A percentile compares a stretch with the other conserved stretches of the same genome.
Conservation (phyloP, 139 green algal genomes). For the Picochlorum sp. region DNA sequence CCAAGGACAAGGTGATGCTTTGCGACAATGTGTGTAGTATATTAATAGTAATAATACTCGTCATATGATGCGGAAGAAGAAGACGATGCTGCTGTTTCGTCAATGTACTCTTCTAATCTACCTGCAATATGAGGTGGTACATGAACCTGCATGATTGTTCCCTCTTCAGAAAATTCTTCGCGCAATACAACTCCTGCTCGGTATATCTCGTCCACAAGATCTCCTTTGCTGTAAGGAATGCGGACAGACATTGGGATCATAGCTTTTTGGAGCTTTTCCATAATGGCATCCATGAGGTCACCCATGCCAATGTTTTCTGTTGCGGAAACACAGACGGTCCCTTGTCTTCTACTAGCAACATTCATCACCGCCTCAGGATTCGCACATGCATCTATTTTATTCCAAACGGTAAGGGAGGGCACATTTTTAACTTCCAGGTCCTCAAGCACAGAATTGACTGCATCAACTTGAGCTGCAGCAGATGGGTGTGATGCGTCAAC, state of each 20-base stretch:
- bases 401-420: constrained; percentile 81
- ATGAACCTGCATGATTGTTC: constrained; percentile 23
- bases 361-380: constrained; percentile 47
- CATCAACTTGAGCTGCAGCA: constrained; percentile 57
- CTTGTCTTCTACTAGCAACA: constrained; percentile 20
- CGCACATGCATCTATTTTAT: constrained; percentile 74
- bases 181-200: constrained; percentile 21
- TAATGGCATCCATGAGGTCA: constrained; percentile 52
- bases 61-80: constrained; percentile 4
- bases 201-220: constrained; percentile 36
- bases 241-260: constrained; percentile 34
- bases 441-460: constrained; percentile 50
- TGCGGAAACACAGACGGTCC: constrained; percentile 51
- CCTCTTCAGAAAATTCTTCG: constrained; percentile 24
- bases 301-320: constrained; percentile 63
- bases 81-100: not conserved
- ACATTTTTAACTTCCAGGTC: constrained; percentile 57
- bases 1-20: constrained; percentile 67
- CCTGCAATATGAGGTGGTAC: constrained; percentile 31
- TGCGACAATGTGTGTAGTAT: constrained; percentile 36
- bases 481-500: constrained; percentile 77
- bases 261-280: constrained; percentile 32
- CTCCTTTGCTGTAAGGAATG: constrained; percentile 36
- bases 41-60: not conserved
- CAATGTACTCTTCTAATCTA: not conserved